These are phyloP conservation scores for Lavandula angustifolia DNA, from an alignment of 257 asterid species.

Conservation along the genomic window DNA sequence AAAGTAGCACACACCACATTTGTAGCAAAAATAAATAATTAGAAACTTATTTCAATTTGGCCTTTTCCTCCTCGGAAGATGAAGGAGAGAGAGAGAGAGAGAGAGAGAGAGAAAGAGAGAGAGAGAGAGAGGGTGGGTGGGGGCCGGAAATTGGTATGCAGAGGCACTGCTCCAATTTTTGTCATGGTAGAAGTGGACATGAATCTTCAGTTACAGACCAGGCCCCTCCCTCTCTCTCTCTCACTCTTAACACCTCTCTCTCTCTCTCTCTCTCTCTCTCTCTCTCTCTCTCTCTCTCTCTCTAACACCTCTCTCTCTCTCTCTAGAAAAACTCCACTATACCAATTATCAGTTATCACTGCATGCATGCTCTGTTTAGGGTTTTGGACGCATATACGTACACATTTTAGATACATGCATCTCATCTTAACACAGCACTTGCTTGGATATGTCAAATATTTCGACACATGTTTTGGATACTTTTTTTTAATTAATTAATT, in stretches of 20 bases:
- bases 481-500: background rate
- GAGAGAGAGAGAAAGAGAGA: conserved; percentile 28
- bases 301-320: conserved; percentile 11
- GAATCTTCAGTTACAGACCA: conserved; percentile 53
- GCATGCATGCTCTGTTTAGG: conserved; percentile 47
- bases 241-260: background rate
- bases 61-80: background rate
- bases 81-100: conserved; percentile 3
- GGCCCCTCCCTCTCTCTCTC: conserved; percentile 36
- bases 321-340: conserved; percentile 15
- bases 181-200: conserved; percentile 58
- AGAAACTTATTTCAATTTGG: conserved; percentile 1
- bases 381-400: conserved; percentile 40
- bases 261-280: background rate
- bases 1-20: conserved; percentile 7
- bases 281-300: conserved; percentile 10
- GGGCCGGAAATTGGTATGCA: conserved; percentile 45
- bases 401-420: conserved; percentile 27
- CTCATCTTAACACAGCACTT: conserved; percentile 20
- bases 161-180: conserved; percentile 58
- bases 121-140: conserved; percentile 31
- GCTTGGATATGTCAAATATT: background rate
- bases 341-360: conserved; percentile 47
- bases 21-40: background rate
- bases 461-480: background rate